Conservation (phyloP, 1,139 yeast genomes). For the Taphrina wiesneri region DNA sequence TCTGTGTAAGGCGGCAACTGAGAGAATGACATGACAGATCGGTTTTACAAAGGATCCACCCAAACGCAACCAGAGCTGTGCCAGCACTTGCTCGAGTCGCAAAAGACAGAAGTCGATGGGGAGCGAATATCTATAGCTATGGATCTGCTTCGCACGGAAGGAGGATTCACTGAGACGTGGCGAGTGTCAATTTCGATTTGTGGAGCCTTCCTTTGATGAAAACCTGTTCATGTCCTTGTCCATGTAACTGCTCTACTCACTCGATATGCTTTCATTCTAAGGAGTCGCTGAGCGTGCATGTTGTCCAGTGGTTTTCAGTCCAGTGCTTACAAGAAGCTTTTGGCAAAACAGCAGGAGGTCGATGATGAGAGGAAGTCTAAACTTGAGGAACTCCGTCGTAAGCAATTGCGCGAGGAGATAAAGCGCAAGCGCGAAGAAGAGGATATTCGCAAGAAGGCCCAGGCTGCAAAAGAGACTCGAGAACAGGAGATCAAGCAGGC, state of each 20-base stretch:
- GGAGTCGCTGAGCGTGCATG: neutral
- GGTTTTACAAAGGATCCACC: too few relatives aligned
- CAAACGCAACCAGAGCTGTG: too few relatives aligned
- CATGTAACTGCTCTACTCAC: neutral
- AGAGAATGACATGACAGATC: neutral
- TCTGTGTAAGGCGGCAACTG: conserved; percentile 1
- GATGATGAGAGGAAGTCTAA: conserved; percentile 14
- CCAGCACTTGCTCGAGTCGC: neutral
- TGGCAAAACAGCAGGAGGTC: conserved; percentile 10
- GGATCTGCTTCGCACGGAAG: too few relatives aligned
- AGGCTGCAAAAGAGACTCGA: conserved; percentile 13
- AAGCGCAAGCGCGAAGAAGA: conserved; percentile 31
- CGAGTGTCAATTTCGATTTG: neutral
- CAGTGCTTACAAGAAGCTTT: conserved; percentile 11
- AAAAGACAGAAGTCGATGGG: too few relatives aligned
- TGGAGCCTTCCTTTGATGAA: neutral
- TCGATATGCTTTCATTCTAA: neutral
- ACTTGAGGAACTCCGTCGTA: conserved; percentile 14
- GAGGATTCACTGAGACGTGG: neutral
- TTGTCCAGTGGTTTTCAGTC: conserved; percentile 10
- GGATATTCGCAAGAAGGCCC: conserved; percentile 15
- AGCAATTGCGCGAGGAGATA: conserved; percentile 19
- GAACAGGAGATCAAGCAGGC: conserved; percentile 14
- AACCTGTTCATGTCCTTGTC: neutral
- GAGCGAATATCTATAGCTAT: too few relatives aligned